A percentile compares a stretch with the other conserved stretches of the same genome.
phyloP scores from a whole-genome alignment of 768 basidiomycete species.

The Mycena latifolia region DNA sequence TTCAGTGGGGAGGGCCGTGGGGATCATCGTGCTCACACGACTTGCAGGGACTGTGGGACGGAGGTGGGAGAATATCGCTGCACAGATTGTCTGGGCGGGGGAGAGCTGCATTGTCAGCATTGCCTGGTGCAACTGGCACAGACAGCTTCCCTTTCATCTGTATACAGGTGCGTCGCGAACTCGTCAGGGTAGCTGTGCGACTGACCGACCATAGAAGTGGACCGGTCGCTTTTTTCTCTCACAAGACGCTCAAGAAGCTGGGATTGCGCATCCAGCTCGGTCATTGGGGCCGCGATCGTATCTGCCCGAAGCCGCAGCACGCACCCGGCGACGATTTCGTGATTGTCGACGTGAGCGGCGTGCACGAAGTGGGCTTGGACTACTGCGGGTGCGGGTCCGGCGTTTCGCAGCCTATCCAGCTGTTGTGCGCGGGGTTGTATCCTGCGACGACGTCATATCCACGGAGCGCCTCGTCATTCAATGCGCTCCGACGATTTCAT shows the following conservation, averaged over 20 bases:
- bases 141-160: not conserved
- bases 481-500: not conserved
- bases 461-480: not conserved
- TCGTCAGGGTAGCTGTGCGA: too few relatives aligned
- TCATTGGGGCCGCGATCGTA: not conserved
- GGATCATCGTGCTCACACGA: not conserved
- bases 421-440: not conserved
- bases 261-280: too few relatives aligned
- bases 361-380: not conserved
- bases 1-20: not conserved
- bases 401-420: not conserved
- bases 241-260: not conserved
- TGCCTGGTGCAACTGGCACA: not conserved
- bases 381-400: not conserved
- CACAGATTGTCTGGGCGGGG: not conserved
- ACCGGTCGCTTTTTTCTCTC: slow-evolving; percentile 16
- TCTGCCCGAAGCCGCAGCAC: not conserved
- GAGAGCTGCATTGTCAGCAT: not conserved
- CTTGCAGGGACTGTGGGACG: not conserved
- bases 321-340: not conserved
- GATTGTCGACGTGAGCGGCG: not conserved
- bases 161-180: not conserved
- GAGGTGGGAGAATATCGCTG: not conserved
- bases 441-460: not conserved
- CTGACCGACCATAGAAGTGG: slow-evolving; percentile 7